Percentiles rank a stretch among this genome's conserved stretches.
Evolutionary conservation across 192 early-diverging fungal genomes (phyloP).

Genomic region (Mortierella claussenii): DNA sequence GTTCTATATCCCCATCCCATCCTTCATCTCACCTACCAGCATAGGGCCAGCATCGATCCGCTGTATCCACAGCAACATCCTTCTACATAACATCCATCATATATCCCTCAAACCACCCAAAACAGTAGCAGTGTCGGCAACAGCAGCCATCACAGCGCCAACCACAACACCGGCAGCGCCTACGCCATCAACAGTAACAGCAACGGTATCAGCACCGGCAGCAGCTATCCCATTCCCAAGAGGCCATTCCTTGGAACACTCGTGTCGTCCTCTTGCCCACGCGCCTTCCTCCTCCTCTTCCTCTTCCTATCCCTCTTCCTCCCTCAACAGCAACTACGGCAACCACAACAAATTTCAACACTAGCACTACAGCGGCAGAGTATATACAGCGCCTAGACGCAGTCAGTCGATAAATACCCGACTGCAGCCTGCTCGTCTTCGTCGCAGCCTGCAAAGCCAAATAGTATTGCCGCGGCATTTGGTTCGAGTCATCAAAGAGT

Average conservation of each 20-base stretch:
- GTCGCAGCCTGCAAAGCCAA: background rate
- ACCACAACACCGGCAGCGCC: background rate
- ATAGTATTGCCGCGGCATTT: constrained; percentile 16
- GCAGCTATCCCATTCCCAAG: background rate
- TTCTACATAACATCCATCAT: background rate
- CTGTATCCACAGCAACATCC: background rate
- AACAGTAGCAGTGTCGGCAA: background rate
- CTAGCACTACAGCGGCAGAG: background rate
- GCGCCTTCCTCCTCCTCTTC: background rate
- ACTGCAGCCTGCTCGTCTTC: background rate
- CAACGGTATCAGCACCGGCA: background rate
- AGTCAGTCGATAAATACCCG: constrained; percentile 1
- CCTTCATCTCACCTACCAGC: background rate
- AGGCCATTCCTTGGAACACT: constrained; percentile 7
- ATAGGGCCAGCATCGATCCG: constrained; percentile 3
- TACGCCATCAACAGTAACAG: too few relatives aligned
- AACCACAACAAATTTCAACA: background rate
- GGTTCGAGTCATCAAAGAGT: constrained; percentile 10
- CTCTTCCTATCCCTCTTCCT: constrained; percentile 3
- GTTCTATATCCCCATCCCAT: background rate
- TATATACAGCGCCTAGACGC: background rate
- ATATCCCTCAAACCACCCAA: background rate
- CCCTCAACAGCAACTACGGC: background rate
- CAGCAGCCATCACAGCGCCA: background rate
- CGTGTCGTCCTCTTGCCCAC: background rate